A percentile compares a stretch with the other conserved stretches of the same genome.
phyloP scores from a whole-genome alignment of 495 filamentous ascomycete genomes.

The Xanthoparmelia taractica region DNA sequence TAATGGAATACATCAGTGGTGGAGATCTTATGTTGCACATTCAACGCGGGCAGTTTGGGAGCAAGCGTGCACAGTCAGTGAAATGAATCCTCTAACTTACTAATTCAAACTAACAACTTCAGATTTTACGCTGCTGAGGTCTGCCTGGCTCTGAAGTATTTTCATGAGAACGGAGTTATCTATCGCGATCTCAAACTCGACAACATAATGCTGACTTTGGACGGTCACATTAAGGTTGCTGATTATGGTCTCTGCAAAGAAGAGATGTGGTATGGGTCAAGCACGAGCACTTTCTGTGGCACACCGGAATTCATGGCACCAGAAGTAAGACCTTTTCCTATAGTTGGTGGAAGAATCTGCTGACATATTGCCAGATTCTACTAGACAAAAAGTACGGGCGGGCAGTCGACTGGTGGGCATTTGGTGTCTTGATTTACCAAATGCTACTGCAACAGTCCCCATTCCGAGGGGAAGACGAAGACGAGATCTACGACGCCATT shows the following conservation, averaged over 20 bases:
- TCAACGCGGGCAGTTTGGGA: slow-evolving; percentile 90
- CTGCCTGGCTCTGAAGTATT: slow-evolving; percentile 95
- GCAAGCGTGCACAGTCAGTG: slow-evolving; percentile 88
- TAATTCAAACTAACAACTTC: slow-evolving; percentile 12
- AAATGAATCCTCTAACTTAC: slow-evolving; percentile 7
- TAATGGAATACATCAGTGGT: slow-evolving; percentile 99
- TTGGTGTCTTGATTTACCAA: slow-evolving; percentile 98
- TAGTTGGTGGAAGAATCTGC: background rate
- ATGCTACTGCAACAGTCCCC: slow-evolving; percentile 99
- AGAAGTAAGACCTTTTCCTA: slow-evolving; percentile 54
- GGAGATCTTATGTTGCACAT: slow-evolving; percentile 99
- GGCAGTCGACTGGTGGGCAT: slow-evolving; percentile 99
- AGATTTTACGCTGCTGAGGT: slow-evolving; percentile 98
- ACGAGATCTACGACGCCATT: slow-evolving; percentile 99
- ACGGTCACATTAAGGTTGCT: slow-evolving; percentile 97
- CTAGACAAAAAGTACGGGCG: slow-evolving; percentile 98
- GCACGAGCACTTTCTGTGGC: slow-evolving; percentile 96
- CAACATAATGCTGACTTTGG: slow-evolving; percentile 91
- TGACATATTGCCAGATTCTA: slow-evolving; percentile 58
- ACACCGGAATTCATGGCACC: slow-evolving; percentile 99
- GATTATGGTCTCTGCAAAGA: slow-evolving; percentile 99
- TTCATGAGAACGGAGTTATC: slow-evolving; percentile 98
- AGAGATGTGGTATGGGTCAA: slow-evolving; percentile 98
- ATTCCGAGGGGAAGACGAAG: slow-evolving; percentile 98
- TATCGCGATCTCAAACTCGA: slow-evolving; percentile 99